Percentiles rank a stretch among this genome's conserved stretches.
Evolutionary conservation across 106 monocot genomes (phyloP).

Genomic region (Amphibolis antarctica): DNA sequence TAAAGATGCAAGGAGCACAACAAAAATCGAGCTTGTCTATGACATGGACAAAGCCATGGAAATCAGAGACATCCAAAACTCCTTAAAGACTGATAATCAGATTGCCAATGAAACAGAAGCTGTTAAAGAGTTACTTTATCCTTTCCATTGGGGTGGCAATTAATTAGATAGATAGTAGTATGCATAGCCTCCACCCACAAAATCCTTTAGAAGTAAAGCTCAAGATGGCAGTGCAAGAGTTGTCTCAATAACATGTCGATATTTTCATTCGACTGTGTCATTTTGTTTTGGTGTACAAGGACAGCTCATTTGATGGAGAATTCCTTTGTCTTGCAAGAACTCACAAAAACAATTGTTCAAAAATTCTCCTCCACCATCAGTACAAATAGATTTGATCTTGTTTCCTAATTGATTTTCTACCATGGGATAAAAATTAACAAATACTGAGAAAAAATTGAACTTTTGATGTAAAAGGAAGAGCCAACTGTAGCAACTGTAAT

Average conservation of each 20-base stretch:
- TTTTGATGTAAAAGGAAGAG: constrained; percentile 1
- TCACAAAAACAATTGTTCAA: neutral
- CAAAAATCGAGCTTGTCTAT: neutral
- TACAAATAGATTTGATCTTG: neutral
- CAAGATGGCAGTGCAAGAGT: neutral
- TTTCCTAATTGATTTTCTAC: neutral
- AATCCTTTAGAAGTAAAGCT: neutral
- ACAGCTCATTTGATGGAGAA: neutral
- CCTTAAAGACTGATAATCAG: neutral
- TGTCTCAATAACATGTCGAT: constrained; percentile 3
- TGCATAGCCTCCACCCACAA: constrained; percentile 3
- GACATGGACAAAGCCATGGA: neutral
- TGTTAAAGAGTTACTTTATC: too few relatives aligned
- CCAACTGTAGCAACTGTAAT: constrained; percentile 1
- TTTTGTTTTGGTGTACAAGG: constrained; percentile 9
- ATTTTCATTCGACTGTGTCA: constrained; percentile 1
- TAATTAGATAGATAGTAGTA: neutral
- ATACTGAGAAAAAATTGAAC: neutral
- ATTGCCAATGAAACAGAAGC: too few relatives aligned
- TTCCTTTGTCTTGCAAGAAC: neutral
- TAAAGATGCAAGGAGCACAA: neutral
- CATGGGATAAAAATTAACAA: neutral
- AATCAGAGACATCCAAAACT: too few relatives aligned
- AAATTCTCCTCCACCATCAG: constrained; percentile 9
- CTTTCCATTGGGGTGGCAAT: neutral